phyloP scores from a whole-genome alignment of 805 yeast genomes.

The Starmerella bacillaris region DNA sequence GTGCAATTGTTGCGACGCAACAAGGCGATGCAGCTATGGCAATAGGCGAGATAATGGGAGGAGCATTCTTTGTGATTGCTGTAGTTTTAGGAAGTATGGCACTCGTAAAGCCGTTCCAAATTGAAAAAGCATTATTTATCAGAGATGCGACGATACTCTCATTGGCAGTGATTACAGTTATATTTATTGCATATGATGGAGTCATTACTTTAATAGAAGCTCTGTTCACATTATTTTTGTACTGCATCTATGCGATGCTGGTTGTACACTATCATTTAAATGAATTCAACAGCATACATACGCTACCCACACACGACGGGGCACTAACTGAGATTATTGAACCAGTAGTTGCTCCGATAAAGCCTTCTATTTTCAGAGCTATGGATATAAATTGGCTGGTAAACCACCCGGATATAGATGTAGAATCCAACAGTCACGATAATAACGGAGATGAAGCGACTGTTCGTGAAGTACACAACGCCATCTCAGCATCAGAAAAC shows the following conservation, averaged over 20 bases:
- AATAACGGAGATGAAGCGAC: too few relatives aligned
- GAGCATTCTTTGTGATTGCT: conserved; percentile 64
- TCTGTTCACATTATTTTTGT: conserved; percentile 35
- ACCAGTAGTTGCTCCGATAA: conserved; percentile 4
- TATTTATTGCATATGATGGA: conserved; percentile 40
- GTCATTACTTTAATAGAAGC: conserved; percentile 40
- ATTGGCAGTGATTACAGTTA: conserved; percentile 31
- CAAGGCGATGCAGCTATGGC: conserved; percentile 61
- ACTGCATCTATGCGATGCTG: conserved; percentile 40
- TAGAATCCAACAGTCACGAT: too few relatives aligned
- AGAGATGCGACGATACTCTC: conserved; percentile 46
- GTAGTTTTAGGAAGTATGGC: conserved; percentile 70
- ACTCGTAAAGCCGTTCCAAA: conserved; percentile 44
- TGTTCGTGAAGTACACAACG: too few relatives aligned
- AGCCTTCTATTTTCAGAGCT: conserved; percentile 9
- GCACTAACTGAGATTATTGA: neutral
- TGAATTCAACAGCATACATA: neutral
- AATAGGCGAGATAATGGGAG: conserved; percentile 78
- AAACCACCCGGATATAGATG: conserved; percentile 2
- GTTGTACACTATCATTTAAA: conserved; percentile 23
- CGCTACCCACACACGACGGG: neutral
- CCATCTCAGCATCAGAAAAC: too few relatives aligned
- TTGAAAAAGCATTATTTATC: conserved; percentile 29
- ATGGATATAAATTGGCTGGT: conserved; percentile 10
- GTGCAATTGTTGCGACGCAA: conserved; percentile 67